Base-by-base conservation (phyloP, 176 grass and related monocot species). In the Hordeum vulgare region DNA sequence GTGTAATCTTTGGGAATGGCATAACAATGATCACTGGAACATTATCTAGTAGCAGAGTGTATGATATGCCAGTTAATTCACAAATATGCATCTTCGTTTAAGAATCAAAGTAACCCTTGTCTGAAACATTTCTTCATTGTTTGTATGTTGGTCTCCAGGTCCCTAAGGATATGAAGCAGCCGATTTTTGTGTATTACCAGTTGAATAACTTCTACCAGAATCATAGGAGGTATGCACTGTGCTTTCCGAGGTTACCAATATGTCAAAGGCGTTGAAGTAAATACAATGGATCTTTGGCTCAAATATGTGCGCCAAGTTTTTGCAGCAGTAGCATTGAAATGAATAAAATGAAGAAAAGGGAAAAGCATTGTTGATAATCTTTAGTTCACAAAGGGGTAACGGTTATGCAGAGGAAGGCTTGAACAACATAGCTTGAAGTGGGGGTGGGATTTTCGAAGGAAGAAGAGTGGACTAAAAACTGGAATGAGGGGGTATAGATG, bases 151-250 rank as follows among this genome's bases (percentile, higher is more conserved):
- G 21, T 86, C 85, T 86, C 31, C 92, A 99, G 96, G 87, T 99
- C 80, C 74, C 93, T 24, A 92, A 92, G 87, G 81, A 96, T 90
- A 99, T 99, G 96, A 65, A 87, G 26, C 83, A 82, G 3, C 93
- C 96, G 0, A 94, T 99, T 66, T 99, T 92, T 87, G 91, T 99
- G 25, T 99, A 99, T 84, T 99, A 99, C 82, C 93, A 99, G 80
- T 89, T 99, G 24, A 91, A 99, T 87, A 87, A 92, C 76, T 99
- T 96, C 85, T 99, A 90, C 84, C 96, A 99, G 83, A 99, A 99
- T 75, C 96, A 99, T 84, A 90, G 96, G 83, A 99, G 96, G 96
- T 98, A 95, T 71, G 76, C 5, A 34, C 70, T 59, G 31, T 73
- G 27, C 60, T 77, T 49, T 39, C 21, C 27, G 60, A 11, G 9